Evolutionary conservation across 768 basidiomycete species (phyloP).

Genomic region (Xanthoconium stramineum): DNA sequence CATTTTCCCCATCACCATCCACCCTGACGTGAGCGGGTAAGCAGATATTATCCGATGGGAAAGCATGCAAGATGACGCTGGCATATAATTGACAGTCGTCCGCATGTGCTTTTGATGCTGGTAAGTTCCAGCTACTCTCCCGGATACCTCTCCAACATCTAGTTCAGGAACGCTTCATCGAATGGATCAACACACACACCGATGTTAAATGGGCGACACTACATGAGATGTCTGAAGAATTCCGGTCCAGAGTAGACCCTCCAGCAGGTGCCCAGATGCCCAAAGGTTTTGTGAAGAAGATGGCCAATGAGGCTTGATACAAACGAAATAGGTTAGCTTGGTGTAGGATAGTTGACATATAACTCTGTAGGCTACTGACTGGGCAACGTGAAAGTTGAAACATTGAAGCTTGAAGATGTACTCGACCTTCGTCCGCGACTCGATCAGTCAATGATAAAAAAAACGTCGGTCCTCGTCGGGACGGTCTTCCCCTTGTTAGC

Average conservation of each 20-base stretch:
- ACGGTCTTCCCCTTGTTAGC: no score
- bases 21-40: slow-evolving; percentile 72
- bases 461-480: no score
- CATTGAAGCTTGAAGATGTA: neutral
- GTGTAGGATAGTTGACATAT: slow-evolving; percentile 6
- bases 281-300: slow-evolving; percentile 30
- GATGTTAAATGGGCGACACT: slow-evolving; percentile 70
- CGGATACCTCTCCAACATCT: neutral
- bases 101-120: slow-evolving; percentile 74
- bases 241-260: slow-evolving; percentile 50
- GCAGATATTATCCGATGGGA: slow-evolving; percentile 14
- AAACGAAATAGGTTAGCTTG: neutral
- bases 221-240: slow-evolving; percentile 64
- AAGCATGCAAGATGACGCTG: neutral
- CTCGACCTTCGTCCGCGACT: no score
- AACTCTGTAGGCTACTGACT: neutral
- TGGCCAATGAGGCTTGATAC: neutral
- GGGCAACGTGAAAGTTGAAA: neutral
- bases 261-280: slow-evolving; percentile 56
- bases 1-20: slow-evolving; percentile 75
- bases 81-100: slow-evolving; percentile 38
- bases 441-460: no score
- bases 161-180: slow-evolving; percentile 63
- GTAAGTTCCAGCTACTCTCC: slow-evolving; percentile 30
- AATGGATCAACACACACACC: slow-evolving; percentile 69